phyloP scores from a whole-genome alignment of 371 early-diverging fungal species.

The Apophysomyces variabilis region DNA sequence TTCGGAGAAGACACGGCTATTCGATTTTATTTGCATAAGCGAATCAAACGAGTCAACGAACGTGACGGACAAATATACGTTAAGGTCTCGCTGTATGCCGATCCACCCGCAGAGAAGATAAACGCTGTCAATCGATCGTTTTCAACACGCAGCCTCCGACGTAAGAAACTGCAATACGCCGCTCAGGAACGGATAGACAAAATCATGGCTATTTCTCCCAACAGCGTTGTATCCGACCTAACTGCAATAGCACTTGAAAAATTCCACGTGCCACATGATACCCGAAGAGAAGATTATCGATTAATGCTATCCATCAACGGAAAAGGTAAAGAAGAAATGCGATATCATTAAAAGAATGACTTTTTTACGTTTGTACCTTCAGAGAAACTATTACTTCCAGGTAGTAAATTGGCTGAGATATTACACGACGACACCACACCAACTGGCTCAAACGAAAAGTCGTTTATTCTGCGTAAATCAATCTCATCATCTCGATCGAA shows the following conservation, averaged over 20 bases:
- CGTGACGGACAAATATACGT: conserved; percentile 47
- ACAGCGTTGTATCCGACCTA: conserved; percentile 36
- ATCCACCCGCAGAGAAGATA: conserved; percentile 17
- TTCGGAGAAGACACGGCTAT: conserved; percentile 53
- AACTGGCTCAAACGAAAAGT: conserved; percentile 37
- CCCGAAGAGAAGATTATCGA: conserved; percentile 11
- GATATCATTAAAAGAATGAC: too few relatives aligned
- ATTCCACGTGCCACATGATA: conserved; percentile 41
- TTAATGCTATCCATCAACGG: conserved; percentile 25
- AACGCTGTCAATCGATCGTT: conserved; percentile 17
- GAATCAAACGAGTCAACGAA: conserved; percentile 54
- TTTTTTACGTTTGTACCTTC: neutral
- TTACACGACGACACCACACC: conserved; percentile 29
- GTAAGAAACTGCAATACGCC: conserved; percentile 25
- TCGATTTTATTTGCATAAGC: conserved; percentile 58
- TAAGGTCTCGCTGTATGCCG: conserved; percentile 45
- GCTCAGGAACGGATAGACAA: conserved; percentile 43
- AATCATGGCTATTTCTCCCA: conserved; percentile 40
- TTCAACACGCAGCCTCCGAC: conserved; percentile 21
- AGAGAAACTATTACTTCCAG: conserved; percentile 23
- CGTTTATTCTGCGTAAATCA: conserved; percentile 36
- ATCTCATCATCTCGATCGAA: neutral
- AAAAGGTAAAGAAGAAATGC: conserved; percentile 11
- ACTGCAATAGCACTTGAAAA: conserved; percentile 47
- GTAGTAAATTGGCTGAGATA: conserved; percentile 24